Percentiles rank a stretch among this genome's conserved stretches.
Evolutionary conservation across 2,329 filamentous ascomycete genomes (phyloP).

Genomic region (Arthrobotrys sinensis): DNA sequence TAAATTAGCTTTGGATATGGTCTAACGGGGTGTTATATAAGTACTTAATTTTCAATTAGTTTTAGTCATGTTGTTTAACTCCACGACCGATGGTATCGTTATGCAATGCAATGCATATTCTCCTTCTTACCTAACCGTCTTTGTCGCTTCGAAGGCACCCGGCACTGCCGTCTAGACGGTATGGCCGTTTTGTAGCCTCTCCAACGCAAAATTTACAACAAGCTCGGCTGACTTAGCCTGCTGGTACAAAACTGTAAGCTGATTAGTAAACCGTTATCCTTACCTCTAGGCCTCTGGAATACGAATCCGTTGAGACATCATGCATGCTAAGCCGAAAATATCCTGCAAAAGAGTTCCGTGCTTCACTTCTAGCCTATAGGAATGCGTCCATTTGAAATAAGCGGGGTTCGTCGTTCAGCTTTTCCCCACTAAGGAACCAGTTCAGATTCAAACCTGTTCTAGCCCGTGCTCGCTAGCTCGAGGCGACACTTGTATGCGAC

Average conservation of each 20-base stretch:
- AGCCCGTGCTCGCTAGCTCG: background rate
- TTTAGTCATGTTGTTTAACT: conserved; percentile 6
- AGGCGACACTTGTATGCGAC: background rate
- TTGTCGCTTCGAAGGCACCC: background rate
- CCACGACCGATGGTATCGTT: background rate
- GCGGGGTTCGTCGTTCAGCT: background rate
- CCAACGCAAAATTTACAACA: conserved; percentile 41
- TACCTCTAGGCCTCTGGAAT: background rate
- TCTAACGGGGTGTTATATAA: background rate
- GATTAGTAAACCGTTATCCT: conserved; percentile 38
- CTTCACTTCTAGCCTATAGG: conserved; percentile 29
- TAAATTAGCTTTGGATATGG: background rate
- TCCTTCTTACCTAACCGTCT: background rate
- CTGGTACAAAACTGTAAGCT: background rate
- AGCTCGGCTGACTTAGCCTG: background rate
- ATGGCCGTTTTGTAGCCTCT: background rate
- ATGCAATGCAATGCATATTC: background rate
- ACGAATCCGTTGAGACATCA: conserved; percentile 31
- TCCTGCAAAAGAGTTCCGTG: background rate
- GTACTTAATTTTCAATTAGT: background rate
- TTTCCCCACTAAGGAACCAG: background rate
- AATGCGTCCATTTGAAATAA: conserved; percentile 43
- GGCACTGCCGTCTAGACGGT: conserved; percentile 1
- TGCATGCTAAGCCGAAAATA: conserved; percentile 48
- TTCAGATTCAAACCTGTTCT: background rate